A percentile compares a stretch with the other conserved stretches of the same genome.
These are phyloP conservation scores for Chiua virens DNA, from an alignment of 768 basidiomycete species.

Conservation along the genomic window DNA sequence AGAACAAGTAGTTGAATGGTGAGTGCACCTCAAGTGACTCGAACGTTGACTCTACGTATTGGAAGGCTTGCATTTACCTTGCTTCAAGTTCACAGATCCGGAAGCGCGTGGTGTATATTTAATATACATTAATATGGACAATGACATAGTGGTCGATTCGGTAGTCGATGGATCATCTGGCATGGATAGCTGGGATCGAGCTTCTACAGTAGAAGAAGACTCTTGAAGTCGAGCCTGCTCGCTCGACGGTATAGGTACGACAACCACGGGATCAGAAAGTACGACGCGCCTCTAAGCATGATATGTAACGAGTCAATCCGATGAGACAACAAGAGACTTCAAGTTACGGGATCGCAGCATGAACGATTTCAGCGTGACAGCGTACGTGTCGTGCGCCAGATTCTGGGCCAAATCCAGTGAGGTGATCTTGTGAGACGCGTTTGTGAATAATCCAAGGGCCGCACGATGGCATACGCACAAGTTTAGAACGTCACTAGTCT, in stretches of 20 bases:
- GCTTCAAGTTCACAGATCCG: too few species aligned
- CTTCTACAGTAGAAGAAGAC: background rate
- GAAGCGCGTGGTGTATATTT: too few species aligned
- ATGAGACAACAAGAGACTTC: conserved; percentile 28
- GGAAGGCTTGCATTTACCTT: too few species aligned
- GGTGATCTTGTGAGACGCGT: conserved; percentile 47
- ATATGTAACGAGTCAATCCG: background rate
- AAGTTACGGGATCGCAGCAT: conserved; percentile 72
- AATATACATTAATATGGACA: too few species aligned
- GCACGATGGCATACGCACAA: conserved; percentile 35
- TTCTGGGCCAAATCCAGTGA: conserved; percentile 71
- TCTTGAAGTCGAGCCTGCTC: background rate
- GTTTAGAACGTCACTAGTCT: too few species aligned
- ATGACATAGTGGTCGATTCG: background rate
- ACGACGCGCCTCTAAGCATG: conserved; percentile 75
- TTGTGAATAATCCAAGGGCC: too few species aligned
- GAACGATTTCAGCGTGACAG: conserved; percentile 63
- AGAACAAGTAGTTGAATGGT: too few species aligned
- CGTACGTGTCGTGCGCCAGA: conserved; percentile 59
- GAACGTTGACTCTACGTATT: too few species aligned
- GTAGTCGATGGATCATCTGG: background rate
- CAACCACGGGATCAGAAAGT: conserved; percentile 69
- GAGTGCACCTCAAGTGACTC: too few species aligned
- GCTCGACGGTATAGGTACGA: conserved; percentile 46
- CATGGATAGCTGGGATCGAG: background rate